phyloP scores from a whole-genome alignment of 805 yeast species.

The Pichia cabralensis region DNA sequence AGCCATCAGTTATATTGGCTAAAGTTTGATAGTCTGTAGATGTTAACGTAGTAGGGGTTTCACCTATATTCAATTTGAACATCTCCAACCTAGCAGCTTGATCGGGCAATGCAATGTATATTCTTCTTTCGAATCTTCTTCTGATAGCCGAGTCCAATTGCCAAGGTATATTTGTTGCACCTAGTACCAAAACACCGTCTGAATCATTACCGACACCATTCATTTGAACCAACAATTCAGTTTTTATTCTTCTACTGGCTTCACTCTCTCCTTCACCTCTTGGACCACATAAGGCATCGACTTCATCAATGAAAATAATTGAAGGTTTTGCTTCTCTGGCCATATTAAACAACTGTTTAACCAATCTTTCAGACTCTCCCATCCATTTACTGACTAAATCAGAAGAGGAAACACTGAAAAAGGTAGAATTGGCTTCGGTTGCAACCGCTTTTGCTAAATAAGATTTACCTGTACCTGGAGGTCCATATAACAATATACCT shows the following conservation, averaged over 20 bases:
- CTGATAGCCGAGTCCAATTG: slow-evolving; percentile 95
- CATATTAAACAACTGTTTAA: slow-evolving; percentile 88
- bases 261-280: slow-evolving; percentile 98
- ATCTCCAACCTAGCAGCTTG: slow-evolving; percentile 83
- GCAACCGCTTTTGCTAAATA: slow-evolving; percentile 97
- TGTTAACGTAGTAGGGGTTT: slow-evolving; percentile 72
- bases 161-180: slow-evolving; percentile 99
- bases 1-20: slow-evolving; percentile 93
- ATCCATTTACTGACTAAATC: slow-evolving; percentile 97
- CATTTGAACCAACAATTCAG: slow-evolving; percentile 95
- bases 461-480: slow-evolving; percentile 98
- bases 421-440: slow-evolving; percentile 95
- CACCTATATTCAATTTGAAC: slow-evolving; percentile 91
- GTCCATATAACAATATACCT: slow-evolving; percentile 83
- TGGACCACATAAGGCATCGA: slow-evolving; percentile 95
- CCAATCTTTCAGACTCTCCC: slow-evolving; percentile 97
- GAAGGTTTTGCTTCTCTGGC: slow-evolving; percentile 95
- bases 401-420: slow-evolving; percentile 91
- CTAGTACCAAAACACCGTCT: slow-evolving; percentile 83
- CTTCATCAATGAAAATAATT: slow-evolving; percentile 94
- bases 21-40: slow-evolving; percentile 65
- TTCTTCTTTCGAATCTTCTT: slow-evolving; percentile 91
- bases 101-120: slow-evolving; percentile 92
- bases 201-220: slow-evolving; percentile 97
- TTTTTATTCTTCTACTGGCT: slow-evolving; percentile 91